Evolutionary conservation across 1,139 yeast genomes (phyloP).

Genomic region (Scheffersomyces illinoinensis): DNA sequence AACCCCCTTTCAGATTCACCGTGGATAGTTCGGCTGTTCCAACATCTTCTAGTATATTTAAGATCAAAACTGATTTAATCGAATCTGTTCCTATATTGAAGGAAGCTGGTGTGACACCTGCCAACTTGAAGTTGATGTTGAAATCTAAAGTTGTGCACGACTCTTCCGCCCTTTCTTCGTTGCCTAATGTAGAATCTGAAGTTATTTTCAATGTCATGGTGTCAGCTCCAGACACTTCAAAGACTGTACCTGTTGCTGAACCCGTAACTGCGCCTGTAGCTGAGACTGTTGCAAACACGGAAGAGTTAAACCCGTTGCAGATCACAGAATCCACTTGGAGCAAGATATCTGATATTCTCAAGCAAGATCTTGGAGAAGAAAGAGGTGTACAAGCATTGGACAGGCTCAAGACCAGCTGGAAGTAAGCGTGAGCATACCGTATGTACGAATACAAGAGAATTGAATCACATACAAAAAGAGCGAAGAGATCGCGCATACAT

Average conservation of each 20-base stretch:
- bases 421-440: conserved; percentile 9
- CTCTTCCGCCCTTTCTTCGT: conserved; percentile 25
- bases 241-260: conserved; percentile 1
- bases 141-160: conserved; percentile 50
- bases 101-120: conserved; percentile 25
- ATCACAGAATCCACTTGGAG: conserved; percentile 31
- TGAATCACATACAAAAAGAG: not conserved
- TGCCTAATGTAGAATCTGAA: conserved; percentile 19
- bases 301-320: conserved; percentile 8
- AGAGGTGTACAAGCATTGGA: conserved; percentile 27
- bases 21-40: conserved; percentile 25
- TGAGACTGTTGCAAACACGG: conserved; percentile 1
- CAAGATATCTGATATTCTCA: conserved; percentile 29
- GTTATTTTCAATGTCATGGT: conserved; percentile 42
- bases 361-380: conserved; percentile 28
- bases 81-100: conserved; percentile 24
- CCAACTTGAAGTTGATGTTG: conserved; percentile 38
- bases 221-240: conserved; percentile 16
- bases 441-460: not conserved
- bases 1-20: conserved; percentile 45
- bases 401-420: conserved; percentile 45
- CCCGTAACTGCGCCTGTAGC: conserved; percentile 4
- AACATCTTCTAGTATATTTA: conserved; percentile 30
- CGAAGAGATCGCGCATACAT: not conserved
- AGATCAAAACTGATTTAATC: conserved; percentile 33